phyloP scores from a whole-genome alignment of 805 yeast genomes.

The Kodamaea lidongshanica region DNA sequence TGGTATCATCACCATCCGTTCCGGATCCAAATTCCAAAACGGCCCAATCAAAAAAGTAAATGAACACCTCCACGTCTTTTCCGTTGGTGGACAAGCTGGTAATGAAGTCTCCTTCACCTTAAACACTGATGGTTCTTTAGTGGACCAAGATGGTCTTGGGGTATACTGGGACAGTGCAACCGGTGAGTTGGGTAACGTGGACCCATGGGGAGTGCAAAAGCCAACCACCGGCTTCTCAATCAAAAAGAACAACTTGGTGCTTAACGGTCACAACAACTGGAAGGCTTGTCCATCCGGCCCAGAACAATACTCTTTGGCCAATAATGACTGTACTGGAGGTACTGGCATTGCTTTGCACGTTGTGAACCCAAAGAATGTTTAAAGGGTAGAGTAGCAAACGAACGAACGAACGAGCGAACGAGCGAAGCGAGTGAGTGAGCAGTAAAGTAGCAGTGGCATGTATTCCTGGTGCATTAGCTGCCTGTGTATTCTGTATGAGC shows the following conservation, averaged over 20 bases:
- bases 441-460: no score
- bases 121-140: conserved; percentile 18
- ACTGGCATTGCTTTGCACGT: conserved; percentile 18
- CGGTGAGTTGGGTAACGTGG: conserved; percentile 27
- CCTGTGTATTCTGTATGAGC: no score
- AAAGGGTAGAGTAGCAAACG: no score
- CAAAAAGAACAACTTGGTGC: conserved; percentile 27
- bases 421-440: no score
- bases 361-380: conserved; percentile 8
- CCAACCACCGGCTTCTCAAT: conserved; percentile 36
- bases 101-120: conserved; percentile 16
- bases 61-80: conserved; percentile 24
- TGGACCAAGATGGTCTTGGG: conserved; percentile 22
- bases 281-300: conserved; percentile 29
- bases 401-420: no score
- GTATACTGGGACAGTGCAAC: conserved; percentile 19
- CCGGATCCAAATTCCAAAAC: conserved; percentile 20
- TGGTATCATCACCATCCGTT: conserved; percentile 14
- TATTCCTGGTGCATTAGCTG: no score
- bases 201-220: conserved; percentile 21
- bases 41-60: conserved; percentile 19
- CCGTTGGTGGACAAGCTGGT: conserved; percentile 25
- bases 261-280: conserved; percentile 28
- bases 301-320: conserved; percentile 17
- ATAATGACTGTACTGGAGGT: conserved; percentile 20